Base-by-base conservation (phyloP, 805 yeast species). In the Monosporozyma yasuniensis region DNA sequence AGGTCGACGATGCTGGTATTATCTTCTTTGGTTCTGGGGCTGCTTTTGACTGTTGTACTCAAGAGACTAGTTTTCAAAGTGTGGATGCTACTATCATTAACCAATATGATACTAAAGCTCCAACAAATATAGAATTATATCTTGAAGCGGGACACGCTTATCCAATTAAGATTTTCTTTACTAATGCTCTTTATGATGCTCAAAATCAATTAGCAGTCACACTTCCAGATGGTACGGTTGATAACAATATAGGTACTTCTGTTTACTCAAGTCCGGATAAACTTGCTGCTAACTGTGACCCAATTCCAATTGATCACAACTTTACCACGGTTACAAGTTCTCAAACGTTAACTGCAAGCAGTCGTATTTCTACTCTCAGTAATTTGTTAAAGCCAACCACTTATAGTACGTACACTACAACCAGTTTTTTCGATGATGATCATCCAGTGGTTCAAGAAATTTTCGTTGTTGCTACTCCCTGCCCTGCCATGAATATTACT, bases 41-140 rank as follows among this genome's bases (percentile, higher is more conserved):
- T 50, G 71, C 68, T 4, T 68, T 65, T 42, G 57, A 53, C 22
- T 69, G 72, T 56, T 69, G 72, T 56, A 50, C 56, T 12, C 52
- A 52, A 44, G 28, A 47, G 32, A 6, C 10, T 18, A 9, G 9
- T 19, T 18, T 4, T 19, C 14, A 19, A 7, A 8, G 12, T 7
- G 19, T 14, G 10, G 12, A 8, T 19, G 23, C 42, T 38, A 18
- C 42, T 14, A 38, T 8, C 25, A 16, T 38, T 12, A 38, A 38
- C 19, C 42, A 21, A 19, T 9, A 7, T 7, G 25, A 38, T 38
- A 19, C 23, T 18, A 22, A 38, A 19, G 25, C 25, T 38, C n/a
- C 25, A 8, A 25, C 27, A 25, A 25, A 25, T 25, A 10, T 18
- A 18, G 42, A 38, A 21, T n/a, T 48, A 19, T 30, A 56, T 38